Percentiles rank a stretch among this genome's conserved stretches.
phyloP scores from a whole-genome alignment of 805 yeast species.

The Saccharomycopsis schoenii region DNA sequence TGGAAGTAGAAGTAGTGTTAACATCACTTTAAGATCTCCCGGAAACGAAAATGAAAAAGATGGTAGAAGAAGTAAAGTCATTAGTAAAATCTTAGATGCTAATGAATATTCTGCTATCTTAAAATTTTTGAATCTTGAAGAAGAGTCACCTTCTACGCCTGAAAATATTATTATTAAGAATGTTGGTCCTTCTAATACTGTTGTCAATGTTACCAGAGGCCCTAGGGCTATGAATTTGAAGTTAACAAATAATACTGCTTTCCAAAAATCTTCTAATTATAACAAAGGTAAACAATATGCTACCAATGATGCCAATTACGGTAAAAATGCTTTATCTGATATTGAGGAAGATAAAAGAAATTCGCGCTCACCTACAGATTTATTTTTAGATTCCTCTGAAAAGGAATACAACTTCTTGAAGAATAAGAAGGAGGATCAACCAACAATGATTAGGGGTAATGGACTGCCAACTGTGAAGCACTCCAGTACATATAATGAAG shows the following conservation, averaged over 20 bases:
- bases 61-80: conserved; percentile 10
- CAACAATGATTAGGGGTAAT: background rate
- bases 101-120: conserved; percentile 17
- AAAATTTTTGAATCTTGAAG: conserved; percentile 9
- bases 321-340: background rate
- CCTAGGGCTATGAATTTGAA: background rate
- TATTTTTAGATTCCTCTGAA: background rate
- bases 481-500: background rate
- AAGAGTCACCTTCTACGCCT: background rate
- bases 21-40: background rate
- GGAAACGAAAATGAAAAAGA: background rate
- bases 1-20: background rate
- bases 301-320: background rate
- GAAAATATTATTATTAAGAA: background rate
- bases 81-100: conserved; percentile 15
- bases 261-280: background rate
- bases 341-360: background rate
- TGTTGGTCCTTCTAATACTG: background rate
- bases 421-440: background rate
- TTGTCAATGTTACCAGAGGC: background rate
- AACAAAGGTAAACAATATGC: background rate
- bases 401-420: background rate
- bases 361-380: background rate
- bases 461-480: no score
- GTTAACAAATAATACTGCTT: background rate